These are phyloP conservation scores for Talaromyces adpressus DNA, from an alignment of 495 filamentous ascomycete genomes.

Conservation along the genomic window DNA sequence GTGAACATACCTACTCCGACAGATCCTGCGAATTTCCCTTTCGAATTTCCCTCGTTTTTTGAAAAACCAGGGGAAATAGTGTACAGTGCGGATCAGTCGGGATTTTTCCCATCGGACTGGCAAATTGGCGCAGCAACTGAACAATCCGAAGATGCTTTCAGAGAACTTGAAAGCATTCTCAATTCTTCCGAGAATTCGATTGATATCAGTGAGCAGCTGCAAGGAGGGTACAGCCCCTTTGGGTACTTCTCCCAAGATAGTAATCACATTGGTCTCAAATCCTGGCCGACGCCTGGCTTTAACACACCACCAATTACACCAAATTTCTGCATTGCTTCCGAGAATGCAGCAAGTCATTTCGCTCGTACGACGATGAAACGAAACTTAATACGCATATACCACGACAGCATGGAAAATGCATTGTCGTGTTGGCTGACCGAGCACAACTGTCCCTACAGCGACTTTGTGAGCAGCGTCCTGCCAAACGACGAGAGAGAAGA, in stretches of 20 bases:
- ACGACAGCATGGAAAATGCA: slow-evolving; percentile 41
- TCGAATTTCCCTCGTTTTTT: not conserved
- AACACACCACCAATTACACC: not conserved
- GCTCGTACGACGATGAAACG: slow-evolving; percentile 14
- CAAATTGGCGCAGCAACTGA: not conserved
- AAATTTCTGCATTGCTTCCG: slow-evolving; percentile 11
- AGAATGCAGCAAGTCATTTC: slow-evolving; percentile 15
- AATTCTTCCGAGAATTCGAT: not conserved
- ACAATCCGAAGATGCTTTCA: not conserved
- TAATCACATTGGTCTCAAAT: not conserved
- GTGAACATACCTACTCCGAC: not conserved
- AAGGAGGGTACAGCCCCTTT: not conserved
- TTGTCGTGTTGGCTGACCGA: slow-evolving; percentile 43
- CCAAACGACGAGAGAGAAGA: slow-evolving; percentile 15
- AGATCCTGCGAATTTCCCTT: not conserved
- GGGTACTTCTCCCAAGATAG: not conserved
- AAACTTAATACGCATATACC: slow-evolving; percentile 36
- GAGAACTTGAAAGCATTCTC: not conserved
- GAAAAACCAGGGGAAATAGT: not conserved
- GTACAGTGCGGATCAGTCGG: not conserved
- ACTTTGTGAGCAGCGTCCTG: slow-evolving; percentile 7
- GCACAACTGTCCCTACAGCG: slow-evolving; percentile 36
- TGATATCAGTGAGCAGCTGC: not conserved
- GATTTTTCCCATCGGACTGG: not conserved
- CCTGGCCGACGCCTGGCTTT: not conserved